Evolutionary conservation across 2,329 filamentous ascomycete genomes (phyloP), one percentile per base, ranked within the genome.

Genomic region (Trichoderma sp.): DNA sequence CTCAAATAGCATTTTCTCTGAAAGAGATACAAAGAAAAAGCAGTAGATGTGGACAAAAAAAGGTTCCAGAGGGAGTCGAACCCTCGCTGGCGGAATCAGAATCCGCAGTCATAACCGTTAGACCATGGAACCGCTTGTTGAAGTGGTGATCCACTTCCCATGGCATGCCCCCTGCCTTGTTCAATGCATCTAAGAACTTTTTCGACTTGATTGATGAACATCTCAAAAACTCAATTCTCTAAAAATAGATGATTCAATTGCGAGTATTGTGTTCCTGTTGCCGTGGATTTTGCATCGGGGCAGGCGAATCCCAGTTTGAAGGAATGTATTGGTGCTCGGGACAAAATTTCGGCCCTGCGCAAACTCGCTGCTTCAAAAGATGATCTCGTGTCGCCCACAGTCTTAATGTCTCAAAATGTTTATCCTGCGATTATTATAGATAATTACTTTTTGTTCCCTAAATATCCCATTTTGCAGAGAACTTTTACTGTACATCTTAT

Each of bases 1-100:
- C 41, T 0, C 9, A n/a, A 33, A 9, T n/a, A 62, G 1, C 59
- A 21, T n/a, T 21, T 5, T 21, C 4, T 1, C 33, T 9, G 6
- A 38, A 24, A 18, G 3, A 24, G 1, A 41, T 38, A 33, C 29
- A 14, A 21, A 68, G n/a, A 33, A 56, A 53, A 5, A 7, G 27
- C 12, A 31, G 12, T 16, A 33, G 4, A 21, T 1, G 14, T 27
- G 6, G 21, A 18, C 21, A 66, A 66, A 68, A 50, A 72, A 75
- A 75, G 74, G 74, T 75, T 72, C 74, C 60, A 75, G 74, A 35
- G 74, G 74, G 74, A 75, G 68, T 75, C 74, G 74, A 75, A 75
- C 74, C 74, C 74, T 75, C 74, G 74, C 74, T 75, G 74, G 67
- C 74, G 74, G 74, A 75, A 75, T 75, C 74, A 75, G 74, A 75